Evolutionary conservation across 2,329 filamentous ascomycete species (phyloP), one percentile per base, ranked within the genome.

Genomic region (Pyricularia sp.): DNA sequence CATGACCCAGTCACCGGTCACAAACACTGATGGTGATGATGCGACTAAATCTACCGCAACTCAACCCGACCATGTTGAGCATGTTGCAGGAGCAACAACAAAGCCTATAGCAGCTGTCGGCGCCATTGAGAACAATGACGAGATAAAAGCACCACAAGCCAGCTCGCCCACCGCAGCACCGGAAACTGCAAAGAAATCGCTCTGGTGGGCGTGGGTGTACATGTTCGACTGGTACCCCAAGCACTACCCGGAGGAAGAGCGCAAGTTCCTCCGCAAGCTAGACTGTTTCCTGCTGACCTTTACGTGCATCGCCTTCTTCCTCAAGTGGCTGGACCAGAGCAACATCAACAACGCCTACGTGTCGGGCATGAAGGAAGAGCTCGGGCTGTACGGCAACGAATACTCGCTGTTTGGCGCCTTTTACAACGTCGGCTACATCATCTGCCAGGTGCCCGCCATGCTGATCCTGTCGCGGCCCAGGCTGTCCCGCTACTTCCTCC

Each of bases 361-460:
- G 26, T 76, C 77, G 30, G 76, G 81, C 67, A 79, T 81, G 79
- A 67, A 73, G 62, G 75, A 81, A 65, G 75, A 82, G 60, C 74
- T 84, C 3, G 67, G 73, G 35, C 75, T 82, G 69, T 69, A 69
- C 2, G 71, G 75, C 61, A 74, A 81, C 67, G 72, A 79, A 67
- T 72, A 80, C 57, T 84, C 82, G 68, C 72, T 79, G 65, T 82
- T 85, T 71, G 84, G 81, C 68, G 82, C 80, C 3, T 77, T 78
- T 61, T 80, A 59, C 55, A 59, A 59, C 13, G 24, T 59, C 4
- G 55, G 75, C 12, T 79, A 79, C 63, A 74, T 80, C 30, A 70
- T 87, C 3, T 85, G 85, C 1, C 84, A 88, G 71, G 75, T 88
- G 16, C 84, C 84, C 0, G 82, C 80, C 63, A 87, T 86, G 69